Evolutionary conservation across 163 green algal genomes (phyloP).

Genomic region (Scenedesmus sp.): DNA sequence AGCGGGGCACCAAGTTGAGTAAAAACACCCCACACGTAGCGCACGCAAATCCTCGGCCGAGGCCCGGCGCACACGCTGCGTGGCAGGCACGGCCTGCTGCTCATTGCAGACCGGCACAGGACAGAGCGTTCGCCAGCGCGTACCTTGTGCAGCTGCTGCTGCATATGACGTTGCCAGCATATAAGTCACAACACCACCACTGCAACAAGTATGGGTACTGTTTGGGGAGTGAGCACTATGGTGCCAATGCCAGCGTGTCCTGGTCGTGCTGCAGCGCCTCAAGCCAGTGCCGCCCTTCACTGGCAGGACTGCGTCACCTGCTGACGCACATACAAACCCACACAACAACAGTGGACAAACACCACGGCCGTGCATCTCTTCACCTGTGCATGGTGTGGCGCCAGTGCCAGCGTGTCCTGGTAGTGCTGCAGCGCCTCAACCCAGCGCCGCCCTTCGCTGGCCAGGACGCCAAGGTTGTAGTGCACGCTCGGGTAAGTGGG

Average conservation of each 20-base stretch:
- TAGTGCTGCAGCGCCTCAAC: conserved; percentile 77
- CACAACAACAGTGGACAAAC: not conserved
- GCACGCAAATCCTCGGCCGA: too few species aligned
- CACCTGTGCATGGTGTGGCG: conserved; percentile 77
- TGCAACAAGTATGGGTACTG: too few species aligned
- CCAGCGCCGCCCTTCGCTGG: conserved; percentile 71
- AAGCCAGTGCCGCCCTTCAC: conserved; percentile 68
- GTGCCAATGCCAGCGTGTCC: conserved; percentile 70
- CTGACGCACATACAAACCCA: conserved; percentile 72
- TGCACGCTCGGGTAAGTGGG: conserved; percentile 79
- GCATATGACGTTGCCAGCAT: too few species aligned
- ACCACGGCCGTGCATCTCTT: not conserved
- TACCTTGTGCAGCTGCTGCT: too few species aligned
- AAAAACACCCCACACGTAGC: too few species aligned
- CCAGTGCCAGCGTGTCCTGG: conserved; percentile 66
- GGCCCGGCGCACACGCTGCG: too few species aligned
- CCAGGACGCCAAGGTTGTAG: conserved; percentile 92
- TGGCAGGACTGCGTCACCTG: too few species aligned
- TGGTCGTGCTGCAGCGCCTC: conserved; percentile 75
- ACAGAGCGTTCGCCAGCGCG: too few species aligned
- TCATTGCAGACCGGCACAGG: too few species aligned
- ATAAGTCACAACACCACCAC: too few species aligned
- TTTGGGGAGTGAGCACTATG: conserved; percentile 76
- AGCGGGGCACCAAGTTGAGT: too few species aligned
- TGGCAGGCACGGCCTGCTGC: too few species aligned